phyloP scores from a whole-genome alignment of 78 protist genomes.

The Dictyostelium intermedium region DNA sequence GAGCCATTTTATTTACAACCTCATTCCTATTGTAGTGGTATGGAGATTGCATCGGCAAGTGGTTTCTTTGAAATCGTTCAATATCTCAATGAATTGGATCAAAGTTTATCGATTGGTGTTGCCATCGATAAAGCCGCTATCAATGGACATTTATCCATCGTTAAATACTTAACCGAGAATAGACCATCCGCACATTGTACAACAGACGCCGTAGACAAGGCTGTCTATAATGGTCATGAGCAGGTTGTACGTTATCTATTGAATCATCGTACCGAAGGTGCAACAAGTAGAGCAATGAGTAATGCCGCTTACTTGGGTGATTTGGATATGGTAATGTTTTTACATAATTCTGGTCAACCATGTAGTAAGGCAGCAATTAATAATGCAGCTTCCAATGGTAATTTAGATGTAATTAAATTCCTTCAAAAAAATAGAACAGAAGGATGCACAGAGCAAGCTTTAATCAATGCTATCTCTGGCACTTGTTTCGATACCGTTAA shows the following conservation, averaged over 20 bases:
- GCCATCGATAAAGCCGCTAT: neutral
- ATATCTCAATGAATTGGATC: neutral
- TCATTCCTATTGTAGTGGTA: neutral
- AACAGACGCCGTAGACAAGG: neutral
- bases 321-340: neutral
- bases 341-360: neutral
- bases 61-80: constrained; percentile 10
- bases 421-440: constrained; percentile 37
- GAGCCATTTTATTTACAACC: neutral
- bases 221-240: neutral
- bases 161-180: neutral
- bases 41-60: neutral
- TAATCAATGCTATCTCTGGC: constrained; percentile 19
- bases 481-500: constrained; percentile 8
- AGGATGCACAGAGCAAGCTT: constrained; percentile 10
- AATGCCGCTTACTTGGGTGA: neutral
- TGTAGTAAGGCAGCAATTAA: constrained; percentile 13
- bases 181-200: neutral
- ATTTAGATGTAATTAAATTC: neutral
- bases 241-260: neutral
- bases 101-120: neutral
- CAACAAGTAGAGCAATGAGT: neutral
- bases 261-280: neutral
- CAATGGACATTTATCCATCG: neutral
- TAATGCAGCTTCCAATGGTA: constrained; percentile 5